Percentiles rank a stretch among this genome's conserved stretches.
phyloP scores from a whole-genome alignment of 2,329 filamentous ascomycete species.

The Diaporthe citri region DNA sequence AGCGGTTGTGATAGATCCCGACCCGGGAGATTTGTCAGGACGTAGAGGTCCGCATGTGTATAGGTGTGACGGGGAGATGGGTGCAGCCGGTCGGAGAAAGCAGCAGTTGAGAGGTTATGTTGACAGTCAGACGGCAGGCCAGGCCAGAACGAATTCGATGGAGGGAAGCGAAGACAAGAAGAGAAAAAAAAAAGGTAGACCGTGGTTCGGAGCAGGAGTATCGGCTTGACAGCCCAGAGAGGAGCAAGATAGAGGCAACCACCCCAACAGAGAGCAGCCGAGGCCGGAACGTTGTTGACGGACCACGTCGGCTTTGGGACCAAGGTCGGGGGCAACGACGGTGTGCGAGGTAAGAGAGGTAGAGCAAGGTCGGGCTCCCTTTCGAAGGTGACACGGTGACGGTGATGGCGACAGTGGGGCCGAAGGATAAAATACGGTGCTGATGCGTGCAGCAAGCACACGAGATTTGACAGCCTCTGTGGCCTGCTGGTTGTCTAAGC shows the following conservation, averaged over 20 bases:
- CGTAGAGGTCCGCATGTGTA: constrained; percentile 23
- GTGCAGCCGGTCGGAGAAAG: constrained; percentile 17
- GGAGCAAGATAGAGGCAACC: neutral
- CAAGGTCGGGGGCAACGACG: neutral
- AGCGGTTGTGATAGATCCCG: constrained; percentile 1
- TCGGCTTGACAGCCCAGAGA: neutral
- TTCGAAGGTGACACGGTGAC: constrained; percentile 15
- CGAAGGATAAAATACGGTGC: constrained; percentile 25
- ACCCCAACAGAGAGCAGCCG: neutral
- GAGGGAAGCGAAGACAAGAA: neutral
- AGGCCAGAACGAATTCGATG: neutral
- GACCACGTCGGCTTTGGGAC: constrained; percentile 12
- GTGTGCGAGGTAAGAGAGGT: neutral
- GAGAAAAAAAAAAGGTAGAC: neutral
- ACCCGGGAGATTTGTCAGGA: constrained; percentile 2
- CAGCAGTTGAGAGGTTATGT: neutral
- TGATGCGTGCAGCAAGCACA: constrained; percentile 18
- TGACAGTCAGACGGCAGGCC: constrained; percentile 2
- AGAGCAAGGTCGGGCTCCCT: neutral
- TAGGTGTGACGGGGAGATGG: constrained; percentile 35
- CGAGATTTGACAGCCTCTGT: constrained; percentile 13
- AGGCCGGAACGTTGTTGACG: constrained; percentile 23
- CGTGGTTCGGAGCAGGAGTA: neutral
- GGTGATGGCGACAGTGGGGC: neutral
- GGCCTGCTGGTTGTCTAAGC: constrained; percentile 19